Evolutionary conservation across 192 early-diverging fungal genomes (phyloP).

Genomic region (Ambispora gerdemannii): DNA sequence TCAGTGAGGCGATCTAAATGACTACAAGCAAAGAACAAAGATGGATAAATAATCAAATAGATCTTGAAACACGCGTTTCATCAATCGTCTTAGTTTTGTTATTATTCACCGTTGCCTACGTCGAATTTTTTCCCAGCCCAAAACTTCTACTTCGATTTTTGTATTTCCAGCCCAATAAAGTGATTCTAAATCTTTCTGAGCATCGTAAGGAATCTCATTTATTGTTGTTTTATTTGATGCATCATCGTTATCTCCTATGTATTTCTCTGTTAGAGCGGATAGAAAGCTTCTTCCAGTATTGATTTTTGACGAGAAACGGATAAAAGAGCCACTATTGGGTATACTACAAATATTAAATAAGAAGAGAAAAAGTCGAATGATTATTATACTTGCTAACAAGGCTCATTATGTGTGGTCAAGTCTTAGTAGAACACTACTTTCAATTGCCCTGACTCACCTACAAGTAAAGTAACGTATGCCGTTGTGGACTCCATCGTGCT

Average conservation of each 20-base stretch:
- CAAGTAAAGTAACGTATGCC: conserved; percentile 53
- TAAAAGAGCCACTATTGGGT: conserved; percentile 53
- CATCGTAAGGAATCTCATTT: conserved; percentile 23
- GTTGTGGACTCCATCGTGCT: conserved; percentile 56
- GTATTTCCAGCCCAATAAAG: conserved; percentile 46
- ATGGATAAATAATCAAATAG: background rate
- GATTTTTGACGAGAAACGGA: conserved; percentile 47
- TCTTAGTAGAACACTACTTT: too few relatives aligned
- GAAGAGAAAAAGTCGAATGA: background rate
- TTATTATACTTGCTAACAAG: too few relatives aligned
- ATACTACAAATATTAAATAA: conserved; percentile 31
- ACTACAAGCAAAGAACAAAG: conserved; percentile 9
- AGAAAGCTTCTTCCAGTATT: conserved; percentile 41
- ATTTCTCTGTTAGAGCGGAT: conserved; percentile 43
- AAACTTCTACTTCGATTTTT: conserved; percentile 48
- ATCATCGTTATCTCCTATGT: conserved; percentile 33
- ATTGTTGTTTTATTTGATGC: conserved; percentile 3
- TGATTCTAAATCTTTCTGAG: conserved; percentile 31
- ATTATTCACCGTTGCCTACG: conserved; percentile 41
- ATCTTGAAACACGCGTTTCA: background rate
- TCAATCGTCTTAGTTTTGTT: background rate
- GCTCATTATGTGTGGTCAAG: too few relatives aligned
- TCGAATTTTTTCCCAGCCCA: conserved; percentile 52
- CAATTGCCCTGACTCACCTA: conserved; percentile 45
- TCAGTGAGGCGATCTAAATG: conserved; percentile 30